Base-by-base conservation (phyloP, 352 stramenopile genomes). In the Phytophthora rubi region DNA sequence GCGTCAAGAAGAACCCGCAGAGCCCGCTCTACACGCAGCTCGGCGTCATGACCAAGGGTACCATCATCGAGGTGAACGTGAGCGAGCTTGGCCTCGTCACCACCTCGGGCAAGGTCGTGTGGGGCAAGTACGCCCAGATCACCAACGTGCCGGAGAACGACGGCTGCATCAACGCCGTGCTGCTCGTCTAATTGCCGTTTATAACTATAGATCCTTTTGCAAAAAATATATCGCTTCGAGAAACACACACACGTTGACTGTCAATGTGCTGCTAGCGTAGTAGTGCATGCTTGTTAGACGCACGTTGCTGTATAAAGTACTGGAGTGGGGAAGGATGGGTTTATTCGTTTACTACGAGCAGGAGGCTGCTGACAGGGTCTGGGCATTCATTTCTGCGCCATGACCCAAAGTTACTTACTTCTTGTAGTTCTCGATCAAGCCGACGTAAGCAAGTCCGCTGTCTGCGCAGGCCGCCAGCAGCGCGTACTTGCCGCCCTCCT, bases 71-170 rank as follows among this genome's bases (percentile, higher is more conserved):
- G 69, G 98, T 99, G 53, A 99, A 99, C 82, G 98, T 99, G 26
- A 99, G 92, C 83, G 98, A 99, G 75, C 89, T 99, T 35, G 98
- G 98, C 33, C 83, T 99, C 26, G 98, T 99, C 1, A 99, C 98
- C 33, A 99, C 98, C 54, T 98, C 93, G 23, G 98, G 98, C 70
- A 99, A 99, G 76, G 98, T 99, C 56, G 98, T 99, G n/a, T 99
- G 98, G 98, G 98, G 97, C 60, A 99, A 99, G 74, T 99, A 99
- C 82, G 98, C 98, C 23, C 98, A 99, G 89, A 97, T 99, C 53
- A 99, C 98, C 44, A 99, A 99, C 87, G 99, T 99, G 76, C 98
- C 98, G 5, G 98, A 99, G 84, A 94, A 99, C 65, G 98, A 99
- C 81, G 98, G 98, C 56, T 99, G 98, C 84, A 99, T 99, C 70